phyloP scores from a whole-genome alignment of 257 asterid genomes.

The Salvia splendens region DNA sequence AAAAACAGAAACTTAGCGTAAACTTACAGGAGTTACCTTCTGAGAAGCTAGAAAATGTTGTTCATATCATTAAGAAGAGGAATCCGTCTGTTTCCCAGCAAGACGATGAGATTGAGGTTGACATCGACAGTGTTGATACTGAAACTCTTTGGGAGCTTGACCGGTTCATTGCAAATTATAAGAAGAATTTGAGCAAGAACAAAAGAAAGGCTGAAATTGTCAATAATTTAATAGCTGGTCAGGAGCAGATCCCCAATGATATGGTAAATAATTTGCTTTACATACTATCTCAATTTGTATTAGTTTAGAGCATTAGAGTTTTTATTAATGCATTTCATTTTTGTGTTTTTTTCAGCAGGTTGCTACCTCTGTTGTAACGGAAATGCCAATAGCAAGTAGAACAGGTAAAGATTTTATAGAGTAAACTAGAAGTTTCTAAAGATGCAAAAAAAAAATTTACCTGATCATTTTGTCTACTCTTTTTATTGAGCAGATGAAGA shows the following conservation, averaged over 20 bases:
- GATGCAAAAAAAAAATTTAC: neutral
- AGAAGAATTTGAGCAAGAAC: conserved; percentile 75
- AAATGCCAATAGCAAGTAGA: conserved; percentile 47
- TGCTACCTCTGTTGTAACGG: conserved; percentile 45
- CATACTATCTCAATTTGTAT: neutral
- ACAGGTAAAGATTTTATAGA: conserved; percentile 45
- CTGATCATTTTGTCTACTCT: conserved; percentile 23
- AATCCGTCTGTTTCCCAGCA: conserved; percentile 72
- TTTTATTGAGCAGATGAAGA: conserved; percentile 46
- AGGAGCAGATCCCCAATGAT: conserved; percentile 49
- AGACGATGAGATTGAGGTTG: conserved; percentile 93
- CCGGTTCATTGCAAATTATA: conserved; percentile 75
- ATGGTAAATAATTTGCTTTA: conserved; percentile 42
- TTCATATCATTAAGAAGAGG: conserved; percentile 80
- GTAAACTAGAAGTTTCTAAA: conserved; percentile 3
- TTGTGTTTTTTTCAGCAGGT: conserved; percentile 36
- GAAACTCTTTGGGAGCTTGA: conserved; percentile 99
- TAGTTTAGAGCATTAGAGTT: neutral
- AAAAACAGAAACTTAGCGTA: conserved; percentile 79
- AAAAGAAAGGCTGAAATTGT: conserved; percentile 60
- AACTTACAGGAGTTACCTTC: conserved; percentile 77
- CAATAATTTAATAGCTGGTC: conserved; percentile 41
- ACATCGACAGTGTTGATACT: conserved; percentile 82
- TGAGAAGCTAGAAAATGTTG: conserved; percentile 84
- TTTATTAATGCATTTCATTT: conserved; percentile 4